Evolutionary conservation across 306 rosid species (phyloP), one percentile per base, ranked within the genome.

Genomic region (Gillenia trifoliata): DNA sequence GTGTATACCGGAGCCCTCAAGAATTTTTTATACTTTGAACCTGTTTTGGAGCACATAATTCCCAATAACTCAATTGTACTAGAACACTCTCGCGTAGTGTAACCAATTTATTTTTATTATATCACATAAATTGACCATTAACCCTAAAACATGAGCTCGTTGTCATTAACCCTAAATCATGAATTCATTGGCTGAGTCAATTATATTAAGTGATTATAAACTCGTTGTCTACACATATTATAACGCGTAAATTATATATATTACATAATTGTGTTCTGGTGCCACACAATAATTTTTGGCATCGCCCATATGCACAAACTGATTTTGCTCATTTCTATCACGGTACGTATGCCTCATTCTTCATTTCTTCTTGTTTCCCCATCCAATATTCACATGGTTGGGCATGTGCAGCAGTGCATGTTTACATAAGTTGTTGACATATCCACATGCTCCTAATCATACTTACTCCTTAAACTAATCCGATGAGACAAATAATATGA

Each of bases 11-110:
- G n/a, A n/a, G n/a, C n/a, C n/a, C n/a, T n/a, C n/a, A n/a, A n/a
- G n/a, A n/a, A n/a, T n/a, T n/a, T n/a, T n/a, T n/a, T n/a, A 71
- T 80, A 75, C 79, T 87, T 83, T 83, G 85, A 75, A 83, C 25
- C 65, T 34, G 23, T 75, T 49, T 54, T 6, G 1, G 4, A 7
- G 28, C 28, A n/a, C 60, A 8, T 19, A 13, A 4, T 16, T 47
- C n/a, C 3, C 41, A 8, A 36, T 36, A 45, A 45, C 52, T 15
- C 50, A 15, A 45, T 45, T 16, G 7, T 13, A 4, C 0, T 15
- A 0, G 1, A 4, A 13, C 8, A 15, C 2, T 0, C 5, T 45
- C 20, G 13, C 20, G 2, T 15, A 45, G 0, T 45, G 15, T 45
- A 4, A 45, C 0, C 0, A 1, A 0, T 45, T 15, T 1, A 45